phyloP scores from a whole-genome alignment of 305 asterid species.

The Fraxinus xanthoxyloides region DNA sequence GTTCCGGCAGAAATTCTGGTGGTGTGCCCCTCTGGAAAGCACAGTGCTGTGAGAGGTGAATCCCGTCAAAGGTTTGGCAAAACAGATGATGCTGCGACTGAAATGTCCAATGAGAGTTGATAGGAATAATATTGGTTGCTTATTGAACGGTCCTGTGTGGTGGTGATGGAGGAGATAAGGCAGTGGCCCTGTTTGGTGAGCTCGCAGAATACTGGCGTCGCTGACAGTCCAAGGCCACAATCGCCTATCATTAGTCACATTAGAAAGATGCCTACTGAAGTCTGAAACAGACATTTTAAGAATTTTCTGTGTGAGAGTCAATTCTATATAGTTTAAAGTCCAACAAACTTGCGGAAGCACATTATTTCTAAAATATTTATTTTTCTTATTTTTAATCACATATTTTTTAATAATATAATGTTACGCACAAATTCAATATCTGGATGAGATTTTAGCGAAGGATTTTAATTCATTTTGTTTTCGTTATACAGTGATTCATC shows the following conservation, averaged over 20 bases:
- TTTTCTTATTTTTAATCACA: no score
- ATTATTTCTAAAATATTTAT: no score
- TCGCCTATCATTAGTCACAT: background rate
- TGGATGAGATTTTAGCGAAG: no score
- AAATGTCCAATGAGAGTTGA: conserved; percentile 80
- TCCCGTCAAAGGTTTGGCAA: conserved; percentile 66
- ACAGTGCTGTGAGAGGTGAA: conserved; percentile 69
- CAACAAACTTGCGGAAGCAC: no score
- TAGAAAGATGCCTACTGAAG: background rate
- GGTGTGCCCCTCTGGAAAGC: conserved; percentile 81
- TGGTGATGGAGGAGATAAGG: conserved; percentile 54
- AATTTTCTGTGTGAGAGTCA: no score
- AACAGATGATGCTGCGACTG: conserved; percentile 47
- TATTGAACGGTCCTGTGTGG: conserved; percentile 39
- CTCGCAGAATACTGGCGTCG: conserved; percentile 23
- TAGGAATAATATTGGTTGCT: conserved; percentile 73
- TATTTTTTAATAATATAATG: no score
- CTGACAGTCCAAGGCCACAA: background rate
- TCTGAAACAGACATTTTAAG: background rate
- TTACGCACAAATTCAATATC: no score
- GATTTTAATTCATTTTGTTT: no score
- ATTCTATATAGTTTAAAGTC: no score
- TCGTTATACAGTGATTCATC: no score
- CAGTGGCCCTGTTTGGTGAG: conserved; percentile 79
- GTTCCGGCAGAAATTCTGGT: conserved; percentile 55